A percentile compares a stretch with the other conserved stretches of the same genome.
These are phyloP conservation scores for Aspergillus sp. DNA, from an alignment of 2,329 filamentous ascomycete genomes.

Conservation along the genomic window DNA sequence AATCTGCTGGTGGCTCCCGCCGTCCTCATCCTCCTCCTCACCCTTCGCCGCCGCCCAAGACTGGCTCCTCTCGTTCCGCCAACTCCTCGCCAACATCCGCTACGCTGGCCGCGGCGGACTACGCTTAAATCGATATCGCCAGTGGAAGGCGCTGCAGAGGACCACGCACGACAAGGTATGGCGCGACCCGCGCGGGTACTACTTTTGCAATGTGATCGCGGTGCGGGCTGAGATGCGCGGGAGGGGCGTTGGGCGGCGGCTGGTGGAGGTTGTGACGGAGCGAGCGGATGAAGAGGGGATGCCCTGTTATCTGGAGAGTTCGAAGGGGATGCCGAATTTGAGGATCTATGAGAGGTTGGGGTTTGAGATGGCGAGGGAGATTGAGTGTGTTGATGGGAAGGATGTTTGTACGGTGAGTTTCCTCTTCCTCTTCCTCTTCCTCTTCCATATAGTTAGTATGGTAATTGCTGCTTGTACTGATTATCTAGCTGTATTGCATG, in stretches of 20 bases:
- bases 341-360: slow-evolving; percentile 70
- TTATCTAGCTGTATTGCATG: slow-evolving; percentile 25
- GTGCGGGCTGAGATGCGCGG: slow-evolving; percentile 66
- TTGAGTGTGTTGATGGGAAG: slow-evolving; percentile 65
- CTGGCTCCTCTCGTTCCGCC: slow-evolving; percentile 66
- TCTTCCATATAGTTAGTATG: neutral
- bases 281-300: slow-evolving; percentile 64
- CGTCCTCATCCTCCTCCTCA: slow-evolving; percentile 51
- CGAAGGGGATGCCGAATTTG: slow-evolving; percentile 66
- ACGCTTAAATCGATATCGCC: slow-evolving; percentile 65
- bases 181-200: slow-evolving; percentile 67
- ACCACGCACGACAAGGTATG: slow-evolving; percentile 63
- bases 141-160: slow-evolving; percentile 68
- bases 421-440: neutral
- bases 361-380: slow-evolving; percentile 63
- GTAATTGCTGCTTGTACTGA: neutral
- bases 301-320: slow-evolving; percentile 70
- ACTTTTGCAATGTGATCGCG: slow-evolving; percentile 74
- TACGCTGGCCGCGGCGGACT: slow-evolving; percentile 67
- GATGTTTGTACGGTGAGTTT: slow-evolving; percentile 51
- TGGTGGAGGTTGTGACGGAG: slow-evolving; percentile 64
- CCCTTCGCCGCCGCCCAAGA: slow-evolving; percentile 62
- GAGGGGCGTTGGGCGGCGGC: slow-evolving; percentile 62
- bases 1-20: slow-evolving; percentile 71
- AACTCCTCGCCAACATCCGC: slow-evolving; percentile 66